A percentile compares a stretch with the other conserved stretches of the same genome.
Evolutionary conservation across 768 basidiomycete genomes (phyloP).

Genomic region (Amanita phalloides): DNA sequence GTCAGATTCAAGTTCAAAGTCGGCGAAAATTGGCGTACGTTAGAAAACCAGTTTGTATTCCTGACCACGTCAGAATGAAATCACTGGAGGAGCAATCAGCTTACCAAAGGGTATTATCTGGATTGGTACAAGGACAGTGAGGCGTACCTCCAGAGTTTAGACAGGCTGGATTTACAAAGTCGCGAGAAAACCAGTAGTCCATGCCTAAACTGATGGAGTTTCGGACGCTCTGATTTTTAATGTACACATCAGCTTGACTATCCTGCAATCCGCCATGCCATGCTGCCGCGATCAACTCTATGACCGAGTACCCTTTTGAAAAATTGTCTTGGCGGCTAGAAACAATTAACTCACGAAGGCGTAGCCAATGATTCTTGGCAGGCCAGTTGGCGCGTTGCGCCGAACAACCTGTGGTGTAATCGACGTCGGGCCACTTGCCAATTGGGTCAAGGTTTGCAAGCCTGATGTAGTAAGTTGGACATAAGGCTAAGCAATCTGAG

Average conservation of each 20-base stretch:
- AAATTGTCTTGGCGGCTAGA: neutral
- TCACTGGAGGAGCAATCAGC: slow-evolving; percentile 42
- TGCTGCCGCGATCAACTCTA: slow-evolving; percentile 35
- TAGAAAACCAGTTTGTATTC: slow-evolving; percentile 61
- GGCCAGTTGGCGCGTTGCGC: slow-evolving; percentile 70
- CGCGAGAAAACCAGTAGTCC: slow-evolving; percentile 54
- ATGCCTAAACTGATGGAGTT: slow-evolving; percentile 37
- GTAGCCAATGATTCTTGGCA: slow-evolving; percentile 33
- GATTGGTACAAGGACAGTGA: neutral
- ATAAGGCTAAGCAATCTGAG: neutral
- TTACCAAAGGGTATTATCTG: too few species aligned
- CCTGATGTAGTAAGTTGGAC: slow-evolving; percentile 18
- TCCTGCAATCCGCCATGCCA: too few species aligned
- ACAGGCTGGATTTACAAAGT: slow-evolving; percentile 43
- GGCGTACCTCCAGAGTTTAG: slow-evolving; percentile 41
- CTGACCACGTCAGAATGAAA: slow-evolving; percentile 22
- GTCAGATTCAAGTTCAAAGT: neutral
- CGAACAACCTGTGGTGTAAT: slow-evolving; percentile 53
- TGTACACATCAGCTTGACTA: slow-evolving; percentile 23
- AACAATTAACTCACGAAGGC: slow-evolving; percentile 33
- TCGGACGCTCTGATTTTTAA: slow-evolving; percentile 27
- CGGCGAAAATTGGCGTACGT: slow-evolving; percentile 23
- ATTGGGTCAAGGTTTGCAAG: slow-evolving; percentile 32
- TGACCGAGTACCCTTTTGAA: neutral
- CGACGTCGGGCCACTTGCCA: slow-evolving; percentile 50